A percentile compares a stretch with the other conserved stretches of the same genome.
Evolutionary conservation across 2,329 filamentous ascomycete species (phyloP).

Genomic region (Rhytidhysteron rufulum): DNA sequence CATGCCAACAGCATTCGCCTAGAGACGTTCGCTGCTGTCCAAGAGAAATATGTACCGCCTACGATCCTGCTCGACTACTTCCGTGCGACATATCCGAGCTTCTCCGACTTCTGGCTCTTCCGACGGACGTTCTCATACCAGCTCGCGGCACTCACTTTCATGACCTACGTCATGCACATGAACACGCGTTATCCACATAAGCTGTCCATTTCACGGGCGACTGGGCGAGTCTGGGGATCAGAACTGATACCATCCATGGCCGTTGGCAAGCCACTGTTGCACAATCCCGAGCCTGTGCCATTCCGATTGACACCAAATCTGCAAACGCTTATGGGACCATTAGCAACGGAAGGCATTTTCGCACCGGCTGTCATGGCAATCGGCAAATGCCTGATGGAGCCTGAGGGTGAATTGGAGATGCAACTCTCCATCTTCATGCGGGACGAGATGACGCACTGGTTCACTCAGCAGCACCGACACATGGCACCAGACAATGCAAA

Average conservation of each 20-base stretch:
- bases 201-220: conserved; percentile 81
- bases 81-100: conserved; percentile 80
- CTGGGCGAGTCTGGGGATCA: conserved; percentile 93
- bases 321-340: conserved; percentile 91
- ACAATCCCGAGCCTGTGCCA: conserved; percentile 91
- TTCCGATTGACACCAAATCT: conserved; percentile 97
- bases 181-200: conserved; percentile 94
- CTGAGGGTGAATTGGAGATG: conserved; percentile 79
- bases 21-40: conserved; percentile 92
- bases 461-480: conserved; percentile 71
- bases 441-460: conserved; percentile 98
- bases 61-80: conserved; percentile 85
- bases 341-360: conserved; percentile 95
- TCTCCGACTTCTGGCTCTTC: conserved; percentile 97
- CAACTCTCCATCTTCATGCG: conserved; percentile 91
- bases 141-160: conserved; percentile 89
- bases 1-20: conserved; percentile 70
- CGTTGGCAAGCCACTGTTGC: conserved; percentile 78
- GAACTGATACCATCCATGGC: conserved; percentile 92
- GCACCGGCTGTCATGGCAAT: conserved; percentile 95
- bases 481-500: conserved; percentile 49
- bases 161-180: conserved; percentile 98
- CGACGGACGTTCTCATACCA: conserved; percentile 95
- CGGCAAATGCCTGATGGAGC: conserved; percentile 86
- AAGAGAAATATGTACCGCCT: conserved; percentile 86